Base-by-base conservation (phyloP, 2,329 filamentous ascomycete species). In the Fusarium sp. region DNA sequence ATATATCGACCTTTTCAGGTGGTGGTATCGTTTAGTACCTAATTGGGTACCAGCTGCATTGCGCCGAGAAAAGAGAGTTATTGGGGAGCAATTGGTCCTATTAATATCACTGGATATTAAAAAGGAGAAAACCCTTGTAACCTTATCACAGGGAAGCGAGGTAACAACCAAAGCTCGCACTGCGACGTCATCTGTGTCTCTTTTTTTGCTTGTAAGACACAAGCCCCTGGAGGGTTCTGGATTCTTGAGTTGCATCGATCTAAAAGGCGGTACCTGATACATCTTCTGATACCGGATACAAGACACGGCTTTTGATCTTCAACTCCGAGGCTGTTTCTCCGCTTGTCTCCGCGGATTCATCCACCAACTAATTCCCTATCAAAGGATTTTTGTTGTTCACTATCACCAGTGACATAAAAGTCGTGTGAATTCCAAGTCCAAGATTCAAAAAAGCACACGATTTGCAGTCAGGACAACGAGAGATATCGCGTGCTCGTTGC, bases 271-370 rank as follows among this genome's bases (percentile, higher is more conserved):
- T 55, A 57, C 45, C 54, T 47, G 55, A 54, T 49, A 39, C 20
- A 22, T 19, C 13, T 35, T 35, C 15, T 17, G 13, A 35, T 52
- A 32, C 44, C 62, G 56, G 65, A 64, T 70, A 49, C 67, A 55
- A 53, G 57, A 26, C 28, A 67, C 61, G 61, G 61, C 64, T 65
- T 65, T 71, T 60, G 53, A 55, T 54, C 54, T 65, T 62, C 69
- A 62, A 62, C 46, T 71, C 58, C 65, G 71, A 66, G 59, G 67
- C 60, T 48, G 28, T 54, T 55, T 63, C 67, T 74, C 72, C 68
- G 74, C 68, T 61, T 67, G 63, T 67, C 68, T 73, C 57, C 57
- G 59, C 61, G 46, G 56, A 33, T 54, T 43, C 35, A 56, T 56
- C 59, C 47, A 56, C 43, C 49, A 46, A 24, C 30, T 46, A 72